These are phyloP conservation scores for Beauveria brongniartii DNA, from an alignment of 2,329 filamentous ascomycete species.

Conservation along the genomic window DNA sequence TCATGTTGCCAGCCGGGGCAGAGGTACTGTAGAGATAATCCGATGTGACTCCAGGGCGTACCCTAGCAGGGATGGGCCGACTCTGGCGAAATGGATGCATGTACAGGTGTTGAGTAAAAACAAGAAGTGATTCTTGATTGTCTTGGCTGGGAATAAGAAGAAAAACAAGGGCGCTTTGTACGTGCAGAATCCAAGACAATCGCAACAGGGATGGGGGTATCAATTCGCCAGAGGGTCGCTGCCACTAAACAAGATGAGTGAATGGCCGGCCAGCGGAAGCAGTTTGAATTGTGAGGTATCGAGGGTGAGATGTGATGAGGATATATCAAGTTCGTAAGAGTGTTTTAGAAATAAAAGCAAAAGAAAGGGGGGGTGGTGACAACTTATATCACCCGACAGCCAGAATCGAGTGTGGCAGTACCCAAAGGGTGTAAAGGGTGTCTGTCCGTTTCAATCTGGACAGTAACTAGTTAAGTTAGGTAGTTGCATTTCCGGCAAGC, in stretches of 20 bases:
- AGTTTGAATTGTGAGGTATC: not conserved
- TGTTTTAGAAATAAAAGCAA: not conserved
- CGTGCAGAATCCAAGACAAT: not conserved
- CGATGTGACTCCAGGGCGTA: constrained; percentile 1
- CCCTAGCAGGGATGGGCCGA: constrained; percentile 2
- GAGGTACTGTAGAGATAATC: constrained; percentile 2
- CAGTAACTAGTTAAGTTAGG: not conserved
- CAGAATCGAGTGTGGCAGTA: constrained; percentile 8
- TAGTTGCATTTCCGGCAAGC: constrained; percentile 3
- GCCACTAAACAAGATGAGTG: not conserved
- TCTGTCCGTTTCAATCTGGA: not conserved
- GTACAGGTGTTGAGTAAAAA: not conserved
- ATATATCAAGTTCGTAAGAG: not conserved
- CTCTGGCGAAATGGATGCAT: constrained; percentile 10
- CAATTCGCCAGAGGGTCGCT: not conserved
- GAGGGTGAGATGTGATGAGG: not conserved
- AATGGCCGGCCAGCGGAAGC: constrained; percentile 1
- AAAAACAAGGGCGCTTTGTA: not conserved
- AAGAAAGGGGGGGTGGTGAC: not conserved
- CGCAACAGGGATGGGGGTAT: not conserved
- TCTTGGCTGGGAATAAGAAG: not conserved
- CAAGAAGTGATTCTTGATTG: constrained; percentile 2
- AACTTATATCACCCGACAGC: constrained; percentile 9
- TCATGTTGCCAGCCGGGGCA: constrained; percentile 4
- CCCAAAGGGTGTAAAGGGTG: not conserved